Percentiles rank a stretch among this genome's conserved stretches.
Conservation (phyloP, 2,329 filamentous ascomycete species). For the Zymoseptoria brevis region DNA sequence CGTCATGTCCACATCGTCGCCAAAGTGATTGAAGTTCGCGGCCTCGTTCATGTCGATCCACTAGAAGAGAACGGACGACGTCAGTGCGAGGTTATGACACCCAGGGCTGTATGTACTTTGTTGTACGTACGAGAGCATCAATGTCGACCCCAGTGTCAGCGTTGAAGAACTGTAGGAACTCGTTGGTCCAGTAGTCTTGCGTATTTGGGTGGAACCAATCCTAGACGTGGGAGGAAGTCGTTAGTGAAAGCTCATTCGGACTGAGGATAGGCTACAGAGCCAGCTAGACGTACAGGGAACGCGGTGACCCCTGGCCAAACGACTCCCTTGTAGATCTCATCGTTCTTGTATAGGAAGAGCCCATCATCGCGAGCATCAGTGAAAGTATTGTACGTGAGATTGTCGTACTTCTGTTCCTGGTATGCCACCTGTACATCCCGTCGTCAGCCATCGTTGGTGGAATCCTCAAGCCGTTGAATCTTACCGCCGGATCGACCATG, state of each 20-base stretch:
- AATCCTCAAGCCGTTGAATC: background rate
- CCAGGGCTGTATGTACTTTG: constrained; percentile 20
- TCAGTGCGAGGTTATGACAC: background rate
- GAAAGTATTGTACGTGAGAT: constrained; percentile 38
- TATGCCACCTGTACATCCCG: constrained; percentile 19
- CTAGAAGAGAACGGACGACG: background rate
- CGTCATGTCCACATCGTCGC: constrained; percentile 30
- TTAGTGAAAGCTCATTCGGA: background rate
- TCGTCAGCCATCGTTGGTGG: background rate
- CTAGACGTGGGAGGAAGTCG: background rate
- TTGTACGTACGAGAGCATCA: constrained; percentile 63
- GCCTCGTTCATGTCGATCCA: constrained; percentile 61
- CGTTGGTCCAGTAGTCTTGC: constrained; percentile 58
- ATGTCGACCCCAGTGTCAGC: constrained; percentile 60
- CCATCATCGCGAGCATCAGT: constrained; percentile 54
- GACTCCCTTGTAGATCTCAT: constrained; percentile 54
- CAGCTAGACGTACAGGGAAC: constrained; percentile 17
- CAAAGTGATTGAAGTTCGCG: constrained; percentile 36
- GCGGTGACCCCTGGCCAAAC: constrained; percentile 60
- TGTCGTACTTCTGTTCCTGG: constrained; percentile 26
- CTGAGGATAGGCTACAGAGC: background rate
- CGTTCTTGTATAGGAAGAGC: constrained; percentile 45
- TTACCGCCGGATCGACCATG: constrained; percentile 65
- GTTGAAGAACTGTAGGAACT: constrained; percentile 59
- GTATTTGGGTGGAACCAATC: constrained; percentile 67